Evolutionary conservation across 2,329 filamentous ascomycete species (phyloP), one percentile per base, ranked within the genome.

Genomic region (Talaromyces sp.): DNA sequence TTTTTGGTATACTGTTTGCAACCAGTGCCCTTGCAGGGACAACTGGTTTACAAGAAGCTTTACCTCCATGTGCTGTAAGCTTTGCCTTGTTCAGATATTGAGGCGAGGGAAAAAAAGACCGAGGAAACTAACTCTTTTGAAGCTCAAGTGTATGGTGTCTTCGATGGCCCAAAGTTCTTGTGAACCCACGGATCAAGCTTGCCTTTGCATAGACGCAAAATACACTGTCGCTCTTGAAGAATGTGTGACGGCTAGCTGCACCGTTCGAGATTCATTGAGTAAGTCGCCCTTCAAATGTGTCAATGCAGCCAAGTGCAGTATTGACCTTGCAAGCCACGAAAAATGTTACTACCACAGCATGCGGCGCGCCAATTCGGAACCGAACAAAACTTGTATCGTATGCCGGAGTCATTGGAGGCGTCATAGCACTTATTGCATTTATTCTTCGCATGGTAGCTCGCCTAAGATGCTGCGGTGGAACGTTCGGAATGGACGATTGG

Each of bases 401-500:
- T 17, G 52, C 67, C 9, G 74, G 70, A 27, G 62, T 75, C 8
- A 63, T 58, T 6, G 66, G 75, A 17, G 67, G 67, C 0, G 62
- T 70, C 7, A 45, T 75, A 4, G 72, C 73, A 16, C 54, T 73
- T 1, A 13, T 70, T 1, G 70, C 62, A 13, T 73, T 70, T 19
- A 36, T 69, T 13, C 52, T 73, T 13, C 69, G 76, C 7, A 60
- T 77, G 37, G 40, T 69, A 19, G 72, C 75, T 49, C 73, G 75
- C 16, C 55, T 71, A 0, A 65, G 65, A 3, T 66, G 62, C 14
- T 61, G 67, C 14, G 70, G 70, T 35, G 71, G 73, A 2, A 60
- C 58, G 5, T 69, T 77, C 43, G 73, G 74, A 7, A 66, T 62
- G 64, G 76, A 78, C 56, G 74, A 77, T 49, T 71, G 65, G 60